Conservation (phyloP, 2,329 filamentous ascomycete species). For the Torrubiella hemipterigena region DNA sequence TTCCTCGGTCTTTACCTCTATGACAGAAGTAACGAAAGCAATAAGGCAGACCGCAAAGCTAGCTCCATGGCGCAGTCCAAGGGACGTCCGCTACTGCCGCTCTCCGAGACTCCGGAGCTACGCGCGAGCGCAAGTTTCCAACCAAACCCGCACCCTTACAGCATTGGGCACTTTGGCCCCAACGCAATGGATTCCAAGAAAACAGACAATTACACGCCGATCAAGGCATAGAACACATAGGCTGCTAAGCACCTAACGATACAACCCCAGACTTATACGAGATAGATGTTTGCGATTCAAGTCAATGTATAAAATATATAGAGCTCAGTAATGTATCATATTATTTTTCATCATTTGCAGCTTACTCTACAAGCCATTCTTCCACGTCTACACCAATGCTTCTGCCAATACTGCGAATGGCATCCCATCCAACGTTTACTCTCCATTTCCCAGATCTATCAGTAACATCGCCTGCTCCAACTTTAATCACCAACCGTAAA, state of each 20-base stretch:
- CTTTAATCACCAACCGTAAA: slow-evolving; percentile 54
- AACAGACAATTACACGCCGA: slow-evolving; percentile 25
- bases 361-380: slow-evolving; percentile 60
- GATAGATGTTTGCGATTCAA: too few relatives aligned
- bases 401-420: slow-evolving; percentile 56
- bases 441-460: slow-evolving; percentile 65
- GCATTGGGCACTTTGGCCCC: slow-evolving; percentile 31
- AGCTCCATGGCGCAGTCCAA: slow-evolving; percentile 42
- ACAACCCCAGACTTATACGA: too few relatives aligned
- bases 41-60: slow-evolving; percentile 75
- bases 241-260: too few relatives aligned
- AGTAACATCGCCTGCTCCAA: slow-evolving; percentile 52
- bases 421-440: slow-evolving; percentile 70
- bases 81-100: slow-evolving; percentile 49
- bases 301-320: too few relatives aligned
- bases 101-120: slow-evolving; percentile 28
- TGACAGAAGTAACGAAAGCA: slow-evolving; percentile 79
- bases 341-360: background rate
- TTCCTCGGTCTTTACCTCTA: slow-evolving; percentile 92
- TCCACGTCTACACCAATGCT: slow-evolving; percentile 68
- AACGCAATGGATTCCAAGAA: slow-evolving; percentile 40
- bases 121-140: slow-evolving; percentile 16
- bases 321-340: too few relatives aligned
- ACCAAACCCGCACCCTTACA: slow-evolving; percentile 25
- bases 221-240: too few relatives aligned